phyloP scores from a whole-genome alignment of 2,329 filamentous ascomycete species.

The Scortechinia acanthostroma region DNA sequence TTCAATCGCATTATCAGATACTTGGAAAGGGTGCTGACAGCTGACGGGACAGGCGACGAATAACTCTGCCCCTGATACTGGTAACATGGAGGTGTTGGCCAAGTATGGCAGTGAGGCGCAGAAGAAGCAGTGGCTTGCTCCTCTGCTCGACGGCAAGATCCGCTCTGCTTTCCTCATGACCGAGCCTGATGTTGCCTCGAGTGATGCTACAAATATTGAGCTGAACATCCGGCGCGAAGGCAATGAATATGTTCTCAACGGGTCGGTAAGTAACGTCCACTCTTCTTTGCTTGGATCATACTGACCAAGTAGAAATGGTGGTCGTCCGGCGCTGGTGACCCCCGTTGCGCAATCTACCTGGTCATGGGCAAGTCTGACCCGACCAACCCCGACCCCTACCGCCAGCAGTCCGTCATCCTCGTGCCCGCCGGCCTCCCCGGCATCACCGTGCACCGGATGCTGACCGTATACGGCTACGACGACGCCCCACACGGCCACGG shows the following conservation, averaged over 20 bases:
- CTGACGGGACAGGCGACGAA: conserved; percentile 70
- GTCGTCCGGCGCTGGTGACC: conserved; percentile 91
- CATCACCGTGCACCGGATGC: conserved; percentile 88
- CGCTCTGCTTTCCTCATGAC: conserved; percentile 91
- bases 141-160: conserved; percentile 77
- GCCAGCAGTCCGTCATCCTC: conserved; percentile 86
- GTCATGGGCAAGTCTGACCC: conserved; percentile 92
- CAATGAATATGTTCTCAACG: conserved; percentile 84
- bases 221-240: conserved; percentile 77
- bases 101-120: conserved; percentile 83
- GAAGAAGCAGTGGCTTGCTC: conserved; percentile 76
- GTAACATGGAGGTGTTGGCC: conserved; percentile 91
- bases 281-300: not conserved
- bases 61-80: conserved; percentile 84
- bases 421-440: conserved; percentile 77
- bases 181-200: conserved; percentile 79
- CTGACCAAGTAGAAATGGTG: conserved; percentile 76
- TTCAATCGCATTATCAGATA: too few species aligned
- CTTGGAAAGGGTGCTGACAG: too few species aligned
- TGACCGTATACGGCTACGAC: conserved; percentile 90
- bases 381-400: conserved; percentile 69
- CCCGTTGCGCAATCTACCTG: conserved; percentile 84
- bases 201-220: conserved; percentile 88
- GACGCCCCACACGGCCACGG: conserved; percentile 98
- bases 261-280: conserved; percentile 45